Evolutionary conservation across 1,284 basidiomycete species (phyloP).

Genomic region (Inonotus obliquus): DNA sequence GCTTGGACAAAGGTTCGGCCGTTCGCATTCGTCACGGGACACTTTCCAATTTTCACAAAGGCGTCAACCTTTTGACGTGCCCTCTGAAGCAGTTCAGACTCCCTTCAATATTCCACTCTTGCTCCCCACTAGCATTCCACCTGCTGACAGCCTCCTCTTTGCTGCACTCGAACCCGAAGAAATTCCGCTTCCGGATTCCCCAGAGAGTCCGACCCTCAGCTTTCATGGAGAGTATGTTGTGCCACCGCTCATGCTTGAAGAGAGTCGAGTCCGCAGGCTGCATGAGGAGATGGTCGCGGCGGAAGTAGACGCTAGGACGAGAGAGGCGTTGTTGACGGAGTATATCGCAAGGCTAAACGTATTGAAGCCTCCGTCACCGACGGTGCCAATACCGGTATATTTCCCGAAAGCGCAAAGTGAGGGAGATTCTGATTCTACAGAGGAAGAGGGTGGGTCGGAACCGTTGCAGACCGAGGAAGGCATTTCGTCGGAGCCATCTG

Average conservation of each 20-base stretch:
- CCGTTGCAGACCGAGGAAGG: background rate
- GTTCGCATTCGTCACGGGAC: background rate
- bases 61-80: conserved; percentile 6
- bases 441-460: background rate
- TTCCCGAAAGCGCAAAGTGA: background rate
- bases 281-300: background rate
- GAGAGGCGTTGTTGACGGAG: conserved; percentile 10
- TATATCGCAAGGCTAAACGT: conserved; percentile 10
- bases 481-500: background rate
- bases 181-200: conserved; percentile 12
- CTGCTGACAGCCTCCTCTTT: conserved; percentile 8
- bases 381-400: background rate
- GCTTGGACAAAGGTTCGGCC: background rate
- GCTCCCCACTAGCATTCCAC: background rate
- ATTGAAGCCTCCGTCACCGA: background rate
- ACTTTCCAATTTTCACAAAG: background rate
- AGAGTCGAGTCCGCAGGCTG: conserved; percentile 8
- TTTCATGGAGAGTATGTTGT: background rate
- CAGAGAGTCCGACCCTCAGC: background rate
- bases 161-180: conserved; percentile 8
- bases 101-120: conserved; percentile 10
- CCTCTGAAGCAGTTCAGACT: conserved; percentile 9
- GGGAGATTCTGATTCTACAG: background rate
- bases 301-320: conserved; percentile 3
- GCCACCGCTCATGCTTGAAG: conserved; percentile 10